phyloP scores from a whole-genome alignment of 2,329 filamentous ascomycete genomes.

The Neofusicoccum ribis region DNA sequence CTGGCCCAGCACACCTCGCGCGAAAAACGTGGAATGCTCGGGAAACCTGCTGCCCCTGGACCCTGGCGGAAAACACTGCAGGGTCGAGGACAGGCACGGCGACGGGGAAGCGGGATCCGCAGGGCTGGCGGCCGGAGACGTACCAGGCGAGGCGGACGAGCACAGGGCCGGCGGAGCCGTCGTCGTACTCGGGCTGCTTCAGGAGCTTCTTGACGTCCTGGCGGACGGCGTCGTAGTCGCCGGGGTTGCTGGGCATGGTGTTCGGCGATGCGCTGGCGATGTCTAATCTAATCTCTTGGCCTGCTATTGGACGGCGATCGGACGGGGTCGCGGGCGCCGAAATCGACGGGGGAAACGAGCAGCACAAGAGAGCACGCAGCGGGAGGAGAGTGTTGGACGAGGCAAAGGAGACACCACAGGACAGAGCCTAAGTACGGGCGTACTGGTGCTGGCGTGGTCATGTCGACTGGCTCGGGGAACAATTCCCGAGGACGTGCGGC shows the following conservation, averaged over 20 bases:
- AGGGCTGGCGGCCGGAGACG: conserved; percentile 23
- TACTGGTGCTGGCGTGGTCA: neutral
- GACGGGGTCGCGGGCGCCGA: neutral
- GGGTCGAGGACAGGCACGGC: conserved; percentile 1
- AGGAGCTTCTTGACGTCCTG: conserved; percentile 56
- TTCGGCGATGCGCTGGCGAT: neutral
- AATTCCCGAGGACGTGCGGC: conserved; percentile 9
- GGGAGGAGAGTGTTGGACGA: neutral
- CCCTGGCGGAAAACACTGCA: neutral
- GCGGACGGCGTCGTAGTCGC: conserved; percentile 49
- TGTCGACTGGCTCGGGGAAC: conserved; percentile 7
- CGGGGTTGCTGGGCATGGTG: conserved; percentile 24
- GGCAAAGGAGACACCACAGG: neutral
- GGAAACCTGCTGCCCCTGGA: conserved; percentile 5
- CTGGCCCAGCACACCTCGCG: too few species aligned
- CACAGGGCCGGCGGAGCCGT: conserved; percentile 64
- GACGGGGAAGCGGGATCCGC: too few species aligned
- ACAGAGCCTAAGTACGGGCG: neutral
- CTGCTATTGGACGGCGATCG: neutral
- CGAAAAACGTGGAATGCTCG: neutral
- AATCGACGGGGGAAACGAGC: neutral
- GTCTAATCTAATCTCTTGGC: conserved; percentile 13
- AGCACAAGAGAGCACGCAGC: neutral
- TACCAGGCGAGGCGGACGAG: conserved; percentile 65
- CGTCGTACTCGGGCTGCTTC: conserved; percentile 63